Base-by-base conservation (phyloP, 768 basidiomycete species). In the Psilocybe cubensis region DNA sequence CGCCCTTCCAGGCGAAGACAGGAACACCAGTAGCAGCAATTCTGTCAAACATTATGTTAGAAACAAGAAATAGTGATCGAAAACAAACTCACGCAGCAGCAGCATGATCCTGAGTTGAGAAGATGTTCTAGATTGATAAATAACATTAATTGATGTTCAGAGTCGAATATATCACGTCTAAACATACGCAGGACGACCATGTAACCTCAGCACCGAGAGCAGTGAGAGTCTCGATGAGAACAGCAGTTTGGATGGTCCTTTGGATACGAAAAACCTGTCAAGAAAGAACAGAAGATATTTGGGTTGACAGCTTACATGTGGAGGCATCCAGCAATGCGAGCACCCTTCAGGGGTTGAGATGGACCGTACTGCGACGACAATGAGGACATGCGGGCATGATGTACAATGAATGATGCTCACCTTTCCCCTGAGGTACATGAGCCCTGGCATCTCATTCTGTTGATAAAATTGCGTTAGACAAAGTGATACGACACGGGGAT, bases 1-100 rank as follows among this genome's bases (percentile, higher is more conserved):
- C 97, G 55, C 97, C 97, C 81, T 99, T 99, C 97, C 97, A 99
- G 40, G 97, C 97, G 70, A 87, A 99, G 68, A 98, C 97, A 63
- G 97, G 97, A 54, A 98, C 92, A 65, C 96, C 96, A 58, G 97
- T 98, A 17, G 95, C 96, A 63, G 96, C 96, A 63, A 98, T 98
- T 63, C 92, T 94, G 66, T 20, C 54, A 57, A 33, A 24, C 42
- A 23, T 20, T 46, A 28, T 45, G 54, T 14, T 10, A 43, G 24
- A 20, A 11, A 27, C 58, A 53, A 38, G 54, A 10, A 11, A 33
- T 10, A 38, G 45, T 38, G 42, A 57, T 9, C 41, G 3, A 18
- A 18, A n/a, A 11, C 17, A 25, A 14, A 83, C 89, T 69, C 73
- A 93, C 91, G 93, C 97, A 63, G 97, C 91, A 51, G 97, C 97